Evolutionary conservation across 345 rosid species (phyloP).

Genomic region (Abelmoschus esculentus): DNA sequence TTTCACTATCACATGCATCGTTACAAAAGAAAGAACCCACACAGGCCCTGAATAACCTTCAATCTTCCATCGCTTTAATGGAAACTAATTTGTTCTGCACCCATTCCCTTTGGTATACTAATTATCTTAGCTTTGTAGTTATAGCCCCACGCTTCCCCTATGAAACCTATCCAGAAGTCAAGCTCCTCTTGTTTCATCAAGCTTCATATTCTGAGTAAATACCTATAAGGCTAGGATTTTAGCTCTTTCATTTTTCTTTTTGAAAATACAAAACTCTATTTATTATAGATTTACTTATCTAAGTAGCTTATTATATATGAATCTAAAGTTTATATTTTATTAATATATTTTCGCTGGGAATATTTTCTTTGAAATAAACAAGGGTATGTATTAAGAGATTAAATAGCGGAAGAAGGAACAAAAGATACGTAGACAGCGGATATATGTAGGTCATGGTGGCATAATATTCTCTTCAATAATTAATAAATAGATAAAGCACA

Average conservation of each 20-base stretch:
- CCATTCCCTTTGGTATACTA: too few species aligned
- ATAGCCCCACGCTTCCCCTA: not conserved
- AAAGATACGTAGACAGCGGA: conserved; percentile 37
- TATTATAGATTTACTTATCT: not conserved
- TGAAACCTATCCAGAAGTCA: not conserved
- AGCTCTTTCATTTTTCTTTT: too few species aligned
- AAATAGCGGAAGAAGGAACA: conserved; percentile 30
- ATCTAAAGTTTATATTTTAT: not conserved
- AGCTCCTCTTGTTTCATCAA: too few species aligned
- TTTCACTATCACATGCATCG: not conserved
- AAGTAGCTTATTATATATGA: not conserved
- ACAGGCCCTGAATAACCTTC: not conserved
- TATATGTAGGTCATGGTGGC: too few species aligned
- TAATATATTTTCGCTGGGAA: not conserved
- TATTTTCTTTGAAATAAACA: not conserved
- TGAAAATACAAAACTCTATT: not conserved
- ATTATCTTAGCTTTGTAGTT: not conserved
- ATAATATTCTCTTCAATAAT: conserved; percentile 43
- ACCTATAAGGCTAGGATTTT: conserved; percentile 16
- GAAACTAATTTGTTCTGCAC: conserved; percentile 2
- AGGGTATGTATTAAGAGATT: not conserved
- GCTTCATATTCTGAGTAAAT: conserved; percentile 3
- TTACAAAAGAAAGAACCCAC: not conserved
- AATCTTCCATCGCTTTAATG: not conserved
- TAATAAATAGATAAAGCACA: conserved; percentile 5